phyloP scores from a whole-genome alignment of 495 filamentous ascomycete genomes.

The Aspergillus conjunctus region DNA sequence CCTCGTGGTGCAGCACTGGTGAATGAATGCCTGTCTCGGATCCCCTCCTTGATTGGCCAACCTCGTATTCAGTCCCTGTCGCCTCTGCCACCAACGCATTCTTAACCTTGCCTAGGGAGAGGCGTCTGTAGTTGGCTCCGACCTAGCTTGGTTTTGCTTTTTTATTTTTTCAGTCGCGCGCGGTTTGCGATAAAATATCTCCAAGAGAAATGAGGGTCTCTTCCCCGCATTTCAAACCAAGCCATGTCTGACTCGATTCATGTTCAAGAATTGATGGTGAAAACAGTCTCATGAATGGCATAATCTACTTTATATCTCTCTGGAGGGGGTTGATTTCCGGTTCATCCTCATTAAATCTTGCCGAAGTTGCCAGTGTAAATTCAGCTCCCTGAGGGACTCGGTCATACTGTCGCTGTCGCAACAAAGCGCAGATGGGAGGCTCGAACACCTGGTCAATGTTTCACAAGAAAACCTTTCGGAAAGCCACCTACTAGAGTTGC shows the following conservation, averaged over 20 bases:
- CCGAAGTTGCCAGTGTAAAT: neutral
- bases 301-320: neutral
- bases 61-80: conserved; percentile 11
- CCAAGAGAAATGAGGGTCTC: neutral
- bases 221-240: conserved; percentile 11
- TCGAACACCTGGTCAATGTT: neutral
- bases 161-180: conserved; percentile 7
- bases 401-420: neutral
- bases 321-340: neutral
- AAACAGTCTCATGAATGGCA: neutral
- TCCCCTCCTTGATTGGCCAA: conserved; percentile 2
- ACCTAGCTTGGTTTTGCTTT: conserved; percentile 6
- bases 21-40: neutral
- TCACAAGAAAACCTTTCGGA: neutral
- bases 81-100: neutral
- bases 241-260: neutral
- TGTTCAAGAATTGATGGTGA: neutral
- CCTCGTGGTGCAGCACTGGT: neutral
- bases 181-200: conserved; percentile 18
- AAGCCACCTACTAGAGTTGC: neutral
- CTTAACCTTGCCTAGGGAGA: conserved; percentile 1
- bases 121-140: conserved; percentile 12
- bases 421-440: neutral
- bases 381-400: neutral
- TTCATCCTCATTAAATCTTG: neutral